These are phyloP conservation scores for Graphiopsis chlorocephala DNA, from an alignment of 2,329 filamentous ascomycete genomes.

Conservation along the genomic window DNA sequence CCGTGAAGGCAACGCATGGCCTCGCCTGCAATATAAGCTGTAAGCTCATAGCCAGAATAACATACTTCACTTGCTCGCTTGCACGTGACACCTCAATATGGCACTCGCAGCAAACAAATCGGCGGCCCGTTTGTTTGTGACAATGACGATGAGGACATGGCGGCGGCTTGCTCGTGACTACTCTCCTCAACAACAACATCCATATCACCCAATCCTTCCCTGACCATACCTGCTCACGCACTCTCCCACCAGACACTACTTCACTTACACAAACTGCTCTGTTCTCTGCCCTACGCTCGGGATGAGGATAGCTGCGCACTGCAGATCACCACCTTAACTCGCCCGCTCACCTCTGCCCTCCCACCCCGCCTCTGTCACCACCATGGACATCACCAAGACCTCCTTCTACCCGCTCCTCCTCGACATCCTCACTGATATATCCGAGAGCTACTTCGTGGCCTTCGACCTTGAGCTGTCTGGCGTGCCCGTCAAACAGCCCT, in stretches of 20 bases:
- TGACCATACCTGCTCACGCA: background rate
- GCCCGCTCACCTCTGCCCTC: background rate
- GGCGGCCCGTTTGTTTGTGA: background rate
- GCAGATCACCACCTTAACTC: constrained; percentile 6
- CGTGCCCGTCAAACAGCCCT: constrained; percentile 47
- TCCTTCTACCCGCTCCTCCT: constrained; percentile 53
- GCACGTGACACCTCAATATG: background rate
- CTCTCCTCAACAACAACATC: constrained; percentile 5
- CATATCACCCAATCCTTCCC: background rate
- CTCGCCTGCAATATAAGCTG: background rate
- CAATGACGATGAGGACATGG: constrained; percentile 1
- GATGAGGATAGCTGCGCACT: constrained; percentile 8
- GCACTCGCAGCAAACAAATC: background rate
- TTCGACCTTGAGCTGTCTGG: constrained; percentile 68
- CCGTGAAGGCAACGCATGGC: background rate
- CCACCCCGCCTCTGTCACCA: background rate
- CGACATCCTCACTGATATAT: constrained; percentile 56
- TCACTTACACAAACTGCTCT: background rate
- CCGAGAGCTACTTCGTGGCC: constrained; percentile 59
- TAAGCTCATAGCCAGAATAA: background rate
- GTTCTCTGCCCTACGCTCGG: background rate
- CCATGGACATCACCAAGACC: constrained; percentile 57
- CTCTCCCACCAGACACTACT: background rate
- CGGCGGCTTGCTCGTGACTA: constrained; percentile 12
- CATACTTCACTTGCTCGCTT: background rate